phyloP scores from a whole-genome alignment of 768 basidiomycete species.

The Mycena crocata region DNA sequence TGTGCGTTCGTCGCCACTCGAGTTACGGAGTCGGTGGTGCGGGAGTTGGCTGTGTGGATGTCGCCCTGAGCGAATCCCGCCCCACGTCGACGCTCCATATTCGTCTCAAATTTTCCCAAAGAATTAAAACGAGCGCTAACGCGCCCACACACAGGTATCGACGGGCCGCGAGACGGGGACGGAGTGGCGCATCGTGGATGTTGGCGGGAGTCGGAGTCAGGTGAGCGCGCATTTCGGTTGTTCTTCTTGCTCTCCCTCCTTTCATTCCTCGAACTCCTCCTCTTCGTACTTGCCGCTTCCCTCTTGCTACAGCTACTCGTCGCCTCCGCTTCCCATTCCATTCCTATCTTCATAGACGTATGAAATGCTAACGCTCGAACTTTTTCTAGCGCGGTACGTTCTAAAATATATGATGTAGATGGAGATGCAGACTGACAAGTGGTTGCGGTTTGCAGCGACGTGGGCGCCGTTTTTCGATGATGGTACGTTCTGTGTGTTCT shows the following conservation, averaged over 20 bases:
- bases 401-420: background rate
- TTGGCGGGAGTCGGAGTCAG: conserved; percentile 80
- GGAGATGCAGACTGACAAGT: conserved; percentile 1
- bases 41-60: too few species aligned
- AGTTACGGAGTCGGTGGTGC: too few species aligned
- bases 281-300: background rate
- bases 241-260: background rate
- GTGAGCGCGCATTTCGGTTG: too few species aligned
- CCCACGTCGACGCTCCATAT: too few species aligned
- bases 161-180: conserved; percentile 65
- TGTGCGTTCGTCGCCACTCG: too few species aligned
- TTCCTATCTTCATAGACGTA: background rate
- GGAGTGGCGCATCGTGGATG: conserved; percentile 84
- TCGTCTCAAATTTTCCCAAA: too few species aligned
- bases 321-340: background rate
- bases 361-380: background rate
- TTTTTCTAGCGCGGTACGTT: conserved; percentile 26
- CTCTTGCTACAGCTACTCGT: conserved; percentile 19
- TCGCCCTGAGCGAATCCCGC: too few species aligned
- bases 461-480: conserved; percentile 83
- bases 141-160: conserved; percentile 33
- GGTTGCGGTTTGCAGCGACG: conserved; percentile 54
- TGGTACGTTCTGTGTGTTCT: conserved; percentile 42
- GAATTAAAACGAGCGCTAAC: conserved; percentile 4
- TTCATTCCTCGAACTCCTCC: background rate